phyloP scores from a whole-genome alignment of 768 basidiomycete genomes.

The Sistotremastrum niveocremeum region DNA sequence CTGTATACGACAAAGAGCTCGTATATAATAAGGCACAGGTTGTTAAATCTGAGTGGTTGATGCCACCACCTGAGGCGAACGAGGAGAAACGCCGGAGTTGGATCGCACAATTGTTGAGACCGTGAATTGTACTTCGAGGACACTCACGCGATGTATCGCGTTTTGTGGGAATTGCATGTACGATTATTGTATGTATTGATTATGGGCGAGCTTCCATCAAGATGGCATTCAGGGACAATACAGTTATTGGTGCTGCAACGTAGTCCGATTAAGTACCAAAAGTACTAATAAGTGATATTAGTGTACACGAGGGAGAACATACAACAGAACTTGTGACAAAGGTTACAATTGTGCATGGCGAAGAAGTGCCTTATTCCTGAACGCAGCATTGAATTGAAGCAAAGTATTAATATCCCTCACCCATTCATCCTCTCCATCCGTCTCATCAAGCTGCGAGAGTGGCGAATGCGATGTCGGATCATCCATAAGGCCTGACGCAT shows the following conservation, averaged over 20 bases:
- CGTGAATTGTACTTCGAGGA: slow-evolving; percentile 11
- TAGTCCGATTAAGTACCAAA: background rate
- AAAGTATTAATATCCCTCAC: slow-evolving; percentile 94
- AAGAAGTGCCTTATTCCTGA: slow-evolving; percentile 77
- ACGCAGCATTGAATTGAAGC: slow-evolving; percentile 89
- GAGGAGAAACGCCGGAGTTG: slow-evolving; percentile 4
- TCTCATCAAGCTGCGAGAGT: slow-evolving; percentile 7
- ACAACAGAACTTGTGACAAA: background rate
- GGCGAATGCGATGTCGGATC: background rate
- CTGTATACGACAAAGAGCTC: slow-evolving; percentile 1
- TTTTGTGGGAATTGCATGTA: too few species aligned
- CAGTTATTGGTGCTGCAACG: background rate
- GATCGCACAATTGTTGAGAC: slow-evolving; percentile 12
- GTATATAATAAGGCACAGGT: too few species aligned
- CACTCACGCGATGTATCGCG: background rate
- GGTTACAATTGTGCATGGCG: slow-evolving; percentile 54
- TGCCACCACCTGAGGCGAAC: background rate
- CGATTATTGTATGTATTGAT: background rate
- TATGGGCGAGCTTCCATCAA: background rate
- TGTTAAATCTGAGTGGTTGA: too few species aligned
- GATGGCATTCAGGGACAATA: background rate
- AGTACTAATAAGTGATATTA: background rate
- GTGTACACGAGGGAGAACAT: background rate
- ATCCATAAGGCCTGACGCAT: background rate
- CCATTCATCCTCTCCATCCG: slow-evolving; percentile 86